Evolutionary conservation across 208 protist species (phyloP), one percentile per base, ranked within the genome.

Genomic region (Leishmania arabica): DNA sequence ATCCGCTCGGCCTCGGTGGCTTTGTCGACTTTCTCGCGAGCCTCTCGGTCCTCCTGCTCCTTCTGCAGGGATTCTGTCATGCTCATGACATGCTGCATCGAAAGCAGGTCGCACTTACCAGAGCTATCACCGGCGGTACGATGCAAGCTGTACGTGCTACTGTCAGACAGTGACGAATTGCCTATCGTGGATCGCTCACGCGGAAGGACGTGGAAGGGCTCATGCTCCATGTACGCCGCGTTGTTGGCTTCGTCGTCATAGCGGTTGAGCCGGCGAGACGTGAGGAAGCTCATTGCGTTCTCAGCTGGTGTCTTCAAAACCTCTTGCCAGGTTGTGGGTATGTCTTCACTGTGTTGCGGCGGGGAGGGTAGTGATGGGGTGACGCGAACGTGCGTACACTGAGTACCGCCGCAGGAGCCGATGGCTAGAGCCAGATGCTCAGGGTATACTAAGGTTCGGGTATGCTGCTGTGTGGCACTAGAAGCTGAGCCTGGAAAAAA

Each of bases 231-330:
- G 58, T 86, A 82, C 40, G 60, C 78, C 37, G 58, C 62, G 69
- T 21, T 53, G 79, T 66, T 81, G 13, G 78, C 81, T 56, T 85
- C 81, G 53, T 85, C 81, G 51, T 56, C 75, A 49, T 78, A 75
- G 77, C 75, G 70, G 62, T 78, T 37, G 37, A 24, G 69, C 8
- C 54, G 77, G 27, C 77, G 68, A 49, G 75, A 81, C 2, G n/a
- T 47, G 42, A 45, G 15, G 0, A 9, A 49, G 40, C 78, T 47
- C 81, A 85, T 85, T 13, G 9, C 71, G 45, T 53, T 27, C 27
- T 24, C 11, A 60, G n/a, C 9, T 21, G 19, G 71, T 40, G 31
- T 17, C 27, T 51, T 72, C 31, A 51, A n/a, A 49, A n/a, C 71
- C 45, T 27, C 24, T 7, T 27, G 19, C 71, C 70, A 40, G 24